Percentiles rank a stretch among this genome's conserved stretches.
These are phyloP conservation scores for Hibiscus mutabilis DNA, from an alignment of 345 rosid genomes.

Conservation along the genomic window DNA sequence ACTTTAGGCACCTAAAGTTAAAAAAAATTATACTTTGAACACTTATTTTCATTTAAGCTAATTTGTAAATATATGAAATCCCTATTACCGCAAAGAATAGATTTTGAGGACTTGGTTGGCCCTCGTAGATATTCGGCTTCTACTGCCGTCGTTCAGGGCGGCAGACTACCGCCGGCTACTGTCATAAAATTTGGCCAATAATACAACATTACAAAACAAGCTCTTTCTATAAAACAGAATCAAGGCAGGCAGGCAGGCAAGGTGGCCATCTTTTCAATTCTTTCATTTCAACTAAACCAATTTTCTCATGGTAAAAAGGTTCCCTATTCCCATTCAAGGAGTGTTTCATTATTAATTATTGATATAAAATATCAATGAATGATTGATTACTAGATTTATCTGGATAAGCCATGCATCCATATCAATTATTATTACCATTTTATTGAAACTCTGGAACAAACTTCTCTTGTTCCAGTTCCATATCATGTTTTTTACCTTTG, in stretches of 20 bases:
- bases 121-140: background rate
- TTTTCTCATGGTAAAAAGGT: background rate
- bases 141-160: background rate
- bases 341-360: background rate
- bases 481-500: background rate
- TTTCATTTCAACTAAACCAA: background rate
- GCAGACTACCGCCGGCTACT: background rate
- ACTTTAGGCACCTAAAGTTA: too few relatives aligned
- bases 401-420: background rate
- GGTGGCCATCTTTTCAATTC: background rate
- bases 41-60: too few relatives aligned
- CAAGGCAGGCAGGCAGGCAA: background rate
- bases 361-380: background rate
- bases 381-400: background rate
- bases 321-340: background rate
- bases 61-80: too few relatives aligned
- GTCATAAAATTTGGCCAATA: background rate
- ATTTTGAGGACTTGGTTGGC: background rate
- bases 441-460: too few relatives aligned
- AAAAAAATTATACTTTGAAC: too few relatives aligned
- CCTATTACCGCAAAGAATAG: too few relatives aligned
- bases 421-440: too few relatives aligned
- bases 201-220: too few relatives aligned
- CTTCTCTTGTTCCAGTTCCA: background rate
- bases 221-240: background rate